A percentile compares a stretch with the other conserved stretches of the same genome.
Conservation (phyloP, 1,284 basidiomycete species). For the Xanthoconium separans region DNA sequence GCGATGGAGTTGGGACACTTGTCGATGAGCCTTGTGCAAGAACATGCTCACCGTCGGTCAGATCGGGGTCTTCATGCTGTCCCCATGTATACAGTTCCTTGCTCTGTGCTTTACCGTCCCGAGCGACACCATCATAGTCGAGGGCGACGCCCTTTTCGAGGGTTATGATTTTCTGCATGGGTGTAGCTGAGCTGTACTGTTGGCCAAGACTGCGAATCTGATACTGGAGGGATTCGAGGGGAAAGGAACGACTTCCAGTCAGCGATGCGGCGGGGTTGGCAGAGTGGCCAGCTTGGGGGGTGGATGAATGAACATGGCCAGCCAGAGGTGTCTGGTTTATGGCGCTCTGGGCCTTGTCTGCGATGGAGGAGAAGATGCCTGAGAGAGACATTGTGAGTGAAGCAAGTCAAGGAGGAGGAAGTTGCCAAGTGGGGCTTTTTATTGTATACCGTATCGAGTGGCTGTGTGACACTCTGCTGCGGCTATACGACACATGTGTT, state of each 20-base stretch:
- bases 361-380: conserved; percentile 60
- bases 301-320: conserved; percentile 45
- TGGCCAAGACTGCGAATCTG: conserved; percentile 71
- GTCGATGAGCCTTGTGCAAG: conserved; percentile 9
- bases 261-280: conserved; percentile 41
- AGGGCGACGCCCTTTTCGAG: conserved; percentile 71
- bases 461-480: conserved; percentile 20
- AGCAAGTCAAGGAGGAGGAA: neutral
- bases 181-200: conserved; percentile 65
- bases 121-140: conserved; percentile 62
- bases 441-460: conserved; percentile 15
- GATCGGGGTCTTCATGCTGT: conserved; percentile 61
- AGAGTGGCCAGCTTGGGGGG: conserved; percentile 36
- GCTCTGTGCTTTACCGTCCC: conserved; percentile 67
- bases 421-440: conserved; percentile 16
- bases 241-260: conserved; percentile 44
- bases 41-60: conserved; percentile 65
- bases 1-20: neutral
- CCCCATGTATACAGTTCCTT: conserved; percentile 84
- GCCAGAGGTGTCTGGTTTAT: conserved; percentile 58
- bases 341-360: conserved; percentile 72
- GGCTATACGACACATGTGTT: neutral
- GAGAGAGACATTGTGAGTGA: conserved; percentile 52
- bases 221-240: conserved; percentile 65
- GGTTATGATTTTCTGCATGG: conserved; percentile 74